A percentile compares a stretch with the other conserved stretches of the same genome.
These are phyloP conservation scores for Lepiota subincarnata DNA, from an alignment of 768 basidiomycete genomes.

Conservation along the genomic window DNA sequence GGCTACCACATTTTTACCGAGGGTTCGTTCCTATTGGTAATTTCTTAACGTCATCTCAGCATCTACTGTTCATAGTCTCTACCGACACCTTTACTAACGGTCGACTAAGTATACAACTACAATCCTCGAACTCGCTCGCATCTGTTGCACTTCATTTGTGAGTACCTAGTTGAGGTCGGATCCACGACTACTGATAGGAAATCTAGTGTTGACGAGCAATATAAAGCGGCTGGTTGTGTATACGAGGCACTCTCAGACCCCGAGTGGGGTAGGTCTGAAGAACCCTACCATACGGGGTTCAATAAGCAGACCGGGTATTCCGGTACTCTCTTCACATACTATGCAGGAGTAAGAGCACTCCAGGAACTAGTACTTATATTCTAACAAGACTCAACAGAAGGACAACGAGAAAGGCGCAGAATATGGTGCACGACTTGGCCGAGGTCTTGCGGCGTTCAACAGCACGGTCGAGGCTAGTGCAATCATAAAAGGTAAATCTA, in stretches of 20 bases:
- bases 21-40: conserved; percentile 20
- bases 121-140: conserved; percentile 23
- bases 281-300: background rate
- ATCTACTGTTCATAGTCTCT: conserved; percentile 8
- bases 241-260: conserved; percentile 31
- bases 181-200: too few relatives aligned
- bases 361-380: too few relatives aligned
- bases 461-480: conserved; percentile 24
- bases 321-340: conserved; percentile 17
- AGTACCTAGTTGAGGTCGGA: background rate
- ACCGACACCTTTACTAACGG: conserved; percentile 37
- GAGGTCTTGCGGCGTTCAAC: conserved; percentile 31
- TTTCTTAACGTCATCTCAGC: background rate
- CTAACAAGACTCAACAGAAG: background rate
- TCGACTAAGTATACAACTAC: conserved; percentile 31
- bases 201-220: conserved; percentile 16
- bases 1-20: conserved; percentile 32
- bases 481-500: conserved; percentile 22
- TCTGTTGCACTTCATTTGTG: conserved; percentile 23
- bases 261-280: conserved; percentile 24
- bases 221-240: conserved; percentile 18
- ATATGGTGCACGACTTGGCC: conserved; percentile 22
- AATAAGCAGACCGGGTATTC: conserved; percentile 13
- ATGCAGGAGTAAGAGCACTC: conserved; percentile 16
- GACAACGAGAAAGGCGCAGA: background rate